Conservation (phyloP, 2,329 filamentous ascomycete genomes). For the Apiospora sp. region DNA sequence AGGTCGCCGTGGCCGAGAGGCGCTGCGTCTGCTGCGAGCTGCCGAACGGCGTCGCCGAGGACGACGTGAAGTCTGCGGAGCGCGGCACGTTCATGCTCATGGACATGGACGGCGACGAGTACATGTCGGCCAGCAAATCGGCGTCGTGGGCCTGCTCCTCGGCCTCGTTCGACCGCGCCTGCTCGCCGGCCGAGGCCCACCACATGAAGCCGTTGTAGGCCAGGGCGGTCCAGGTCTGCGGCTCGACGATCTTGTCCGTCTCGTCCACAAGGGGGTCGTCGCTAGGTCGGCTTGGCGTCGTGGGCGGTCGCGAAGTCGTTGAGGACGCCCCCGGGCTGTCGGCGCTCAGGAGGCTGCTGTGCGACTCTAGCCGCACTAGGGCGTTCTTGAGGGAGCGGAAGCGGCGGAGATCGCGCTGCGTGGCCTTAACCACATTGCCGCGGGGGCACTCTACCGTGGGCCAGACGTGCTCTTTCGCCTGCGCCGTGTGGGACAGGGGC, state of each 20-base stretch:
- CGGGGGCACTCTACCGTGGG: conserved; percentile 75
- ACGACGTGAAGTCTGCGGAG: conserved; percentile 41
- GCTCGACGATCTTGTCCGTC: conserved; percentile 66
- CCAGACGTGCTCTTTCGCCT: conserved; percentile 71
- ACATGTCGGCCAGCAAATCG: conserved; percentile 62
- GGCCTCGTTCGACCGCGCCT: conserved; percentile 66
- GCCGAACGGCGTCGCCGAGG: conserved; percentile 47
- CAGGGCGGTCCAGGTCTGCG: conserved; percentile 73
- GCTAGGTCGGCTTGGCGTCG: conserved; percentile 34
- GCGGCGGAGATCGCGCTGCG: conserved; percentile 86
- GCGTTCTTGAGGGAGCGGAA: conserved; percentile 74
- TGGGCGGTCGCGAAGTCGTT: conserved; percentile 32
- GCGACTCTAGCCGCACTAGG: conserved; percentile 56
- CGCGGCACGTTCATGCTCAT: conserved; percentile 41
- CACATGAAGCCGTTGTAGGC: conserved; percentile 88
- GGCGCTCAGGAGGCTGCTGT: conserved; percentile 2
- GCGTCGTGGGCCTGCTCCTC: conserved; percentile 65
- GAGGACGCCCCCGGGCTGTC: conserved; percentile 34
- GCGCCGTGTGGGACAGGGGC: conserved; percentile 67
- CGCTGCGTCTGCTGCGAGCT: conserved; percentile 54
- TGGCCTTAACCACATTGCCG: conserved; percentile 77
- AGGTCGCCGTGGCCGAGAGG: conserved; percentile 32
- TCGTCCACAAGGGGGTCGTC: conserved; percentile 53
- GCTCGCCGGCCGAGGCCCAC: conserved; percentile 87
- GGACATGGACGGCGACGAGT: conserved; percentile 41